Percentiles rank a stretch among this genome's conserved stretches.
Conservation (phyloP, 1,284 basidiomycete species). For the Lignosus rhinocerotis region DNA sequence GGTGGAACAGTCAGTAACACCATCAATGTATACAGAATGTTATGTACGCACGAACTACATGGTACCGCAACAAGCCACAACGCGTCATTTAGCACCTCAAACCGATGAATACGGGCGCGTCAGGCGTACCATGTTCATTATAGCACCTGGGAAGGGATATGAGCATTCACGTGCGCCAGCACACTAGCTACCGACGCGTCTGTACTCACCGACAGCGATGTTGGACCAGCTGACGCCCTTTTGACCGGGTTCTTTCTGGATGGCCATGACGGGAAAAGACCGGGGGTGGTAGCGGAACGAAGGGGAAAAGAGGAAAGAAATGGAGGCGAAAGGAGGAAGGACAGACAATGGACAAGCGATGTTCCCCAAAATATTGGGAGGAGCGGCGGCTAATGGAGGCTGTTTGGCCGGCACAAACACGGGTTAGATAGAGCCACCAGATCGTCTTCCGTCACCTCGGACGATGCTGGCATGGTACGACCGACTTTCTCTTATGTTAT, state of each 20-base stretch:
- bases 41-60: conserved; percentile 57
- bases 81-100: conserved; percentile 16
- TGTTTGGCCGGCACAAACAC: conserved; percentile 31
- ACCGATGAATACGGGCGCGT: neutral
- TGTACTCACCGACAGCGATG: conserved; percentile 88
- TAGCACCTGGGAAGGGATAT: conserved; percentile 63
- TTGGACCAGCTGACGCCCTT: conserved; percentile 98
- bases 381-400: conserved; percentile 16
- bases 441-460: conserved; percentile 12
- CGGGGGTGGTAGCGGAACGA: conserved; percentile 6
- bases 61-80: conserved; percentile 7
- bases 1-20: conserved; percentile 20
- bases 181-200: conserved; percentile 25
- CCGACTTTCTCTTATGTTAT: neutral
- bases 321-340: conserved; percentile 22
- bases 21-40: neutral
- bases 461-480: conserved; percentile 20
- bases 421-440: conserved; percentile 3
- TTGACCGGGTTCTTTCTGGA: conserved; percentile 82
- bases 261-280: conserved; percentile 56
- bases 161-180: conserved; percentile 23
- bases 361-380: conserved; percentile 25
- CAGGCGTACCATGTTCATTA: conserved; percentile 88
- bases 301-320: conserved; percentile 16
- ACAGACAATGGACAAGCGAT: conserved; percentile 23